These are phyloP conservation scores for Diaporthe vexans DNA, from an alignment of 2,329 filamentous ascomycete species.

Conservation along the genomic window DNA sequence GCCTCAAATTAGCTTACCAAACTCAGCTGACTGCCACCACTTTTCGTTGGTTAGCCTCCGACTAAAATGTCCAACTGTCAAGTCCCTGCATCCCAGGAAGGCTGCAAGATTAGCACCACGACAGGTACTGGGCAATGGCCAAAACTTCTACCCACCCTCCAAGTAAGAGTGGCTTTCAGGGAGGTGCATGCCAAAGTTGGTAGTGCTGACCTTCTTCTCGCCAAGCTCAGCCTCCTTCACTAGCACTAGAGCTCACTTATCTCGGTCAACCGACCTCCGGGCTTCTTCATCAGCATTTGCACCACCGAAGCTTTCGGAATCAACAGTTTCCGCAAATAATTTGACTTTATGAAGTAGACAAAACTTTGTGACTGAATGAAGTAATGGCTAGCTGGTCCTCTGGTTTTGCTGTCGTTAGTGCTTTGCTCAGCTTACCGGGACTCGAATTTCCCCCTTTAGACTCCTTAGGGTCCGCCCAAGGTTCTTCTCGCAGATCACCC, in stretches of 20 bases:
- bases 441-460: not conserved
- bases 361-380: not conserved
- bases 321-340: not conserved
- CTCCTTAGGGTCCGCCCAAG: not conserved
- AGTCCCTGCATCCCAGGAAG: not conserved
- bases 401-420: not conserved
- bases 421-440: not conserved
- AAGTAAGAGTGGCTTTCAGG: not conserved
- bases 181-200: not conserved
- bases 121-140: conserved; percentile 1
- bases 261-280: not conserved
- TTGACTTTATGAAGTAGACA: not conserved
- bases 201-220: conserved; percentile 19
- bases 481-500: not conserved
- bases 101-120: not conserved
- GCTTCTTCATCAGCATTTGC: not conserved
- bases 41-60: not conserved
- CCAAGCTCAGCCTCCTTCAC: conserved; percentile 29
- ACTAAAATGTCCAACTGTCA: not conserved
- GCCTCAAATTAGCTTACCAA: conserved; percentile 17
- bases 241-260: not conserved
- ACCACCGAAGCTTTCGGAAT: not conserved
- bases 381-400: not conserved
- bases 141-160: not conserved
- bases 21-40: conserved; percentile 22